These are phyloP conservation scores for Arthrobotrys sphaeroides DNA, from an alignment of 2,329 filamentous ascomycete species.

Conservation along the genomic window DNA sequence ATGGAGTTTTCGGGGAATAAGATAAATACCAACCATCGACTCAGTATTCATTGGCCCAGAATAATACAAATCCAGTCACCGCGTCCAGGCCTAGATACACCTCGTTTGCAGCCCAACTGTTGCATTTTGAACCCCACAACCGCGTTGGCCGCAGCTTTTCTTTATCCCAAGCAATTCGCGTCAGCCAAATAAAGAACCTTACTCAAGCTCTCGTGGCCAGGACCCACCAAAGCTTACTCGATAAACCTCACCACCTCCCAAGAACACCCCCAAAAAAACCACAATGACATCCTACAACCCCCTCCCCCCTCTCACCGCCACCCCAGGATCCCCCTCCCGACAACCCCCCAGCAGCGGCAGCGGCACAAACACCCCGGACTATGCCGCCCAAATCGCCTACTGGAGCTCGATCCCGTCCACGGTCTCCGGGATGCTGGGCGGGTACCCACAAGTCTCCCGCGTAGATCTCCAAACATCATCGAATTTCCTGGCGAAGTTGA, in stretches of 20 bases:
- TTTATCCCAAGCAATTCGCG: too few species aligned
- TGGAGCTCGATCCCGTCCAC: constrained; percentile 67
- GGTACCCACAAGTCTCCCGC: constrained; percentile 73
- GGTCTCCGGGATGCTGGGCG: constrained; percentile 82
- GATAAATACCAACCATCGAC: too few species aligned
- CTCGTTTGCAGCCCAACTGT: too few species aligned
- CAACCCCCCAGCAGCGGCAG: not conserved
- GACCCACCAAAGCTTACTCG: not conserved
- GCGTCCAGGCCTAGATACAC: too few species aligned
- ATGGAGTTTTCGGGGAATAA: too few species aligned
- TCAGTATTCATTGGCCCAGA: too few species aligned
- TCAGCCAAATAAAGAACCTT: too few species aligned
- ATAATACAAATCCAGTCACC: too few species aligned
- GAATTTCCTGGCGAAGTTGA: constrained; percentile 74
- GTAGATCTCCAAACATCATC: constrained; percentile 76
- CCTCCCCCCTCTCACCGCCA: not conserved
- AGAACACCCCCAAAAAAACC: not conserved
- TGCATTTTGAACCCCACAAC: too few species aligned
- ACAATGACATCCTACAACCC: constrained; percentile 1
- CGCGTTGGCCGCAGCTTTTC: too few species aligned
- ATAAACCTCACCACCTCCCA: not conserved
- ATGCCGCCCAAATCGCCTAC: constrained; percentile 60
- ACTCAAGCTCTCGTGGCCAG: not conserved
- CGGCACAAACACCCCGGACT: constrained; percentile 17
- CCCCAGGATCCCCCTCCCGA: not conserved